phyloP scores from a whole-genome alignment of 1,284 basidiomycete genomes.

The Melampsora occidentalis region DNA sequence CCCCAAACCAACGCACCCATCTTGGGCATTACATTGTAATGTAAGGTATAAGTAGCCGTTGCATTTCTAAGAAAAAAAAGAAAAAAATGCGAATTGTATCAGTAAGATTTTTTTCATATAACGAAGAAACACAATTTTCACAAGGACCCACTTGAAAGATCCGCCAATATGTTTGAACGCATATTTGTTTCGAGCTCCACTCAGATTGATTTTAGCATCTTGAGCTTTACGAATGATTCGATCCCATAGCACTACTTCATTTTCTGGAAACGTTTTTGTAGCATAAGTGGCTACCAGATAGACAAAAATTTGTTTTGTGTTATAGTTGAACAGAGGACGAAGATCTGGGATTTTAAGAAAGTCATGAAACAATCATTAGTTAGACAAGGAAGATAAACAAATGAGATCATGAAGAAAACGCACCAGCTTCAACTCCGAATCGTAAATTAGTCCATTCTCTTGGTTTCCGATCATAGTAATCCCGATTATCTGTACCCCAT shows the following conservation, averaged over 20 bases:
- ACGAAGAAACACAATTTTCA: background rate
- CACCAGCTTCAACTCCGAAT: constrained; percentile 32
- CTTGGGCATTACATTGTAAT: constrained; percentile 87
- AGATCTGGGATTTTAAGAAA: constrained; percentile 61
- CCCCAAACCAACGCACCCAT: constrained; percentile 75
- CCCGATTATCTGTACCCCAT: constrained; percentile 36
- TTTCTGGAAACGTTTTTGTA: constrained; percentile 67
- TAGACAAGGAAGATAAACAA: background rate
- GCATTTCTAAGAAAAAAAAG: constrained; percentile 59
- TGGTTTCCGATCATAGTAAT: constrained; percentile 33
- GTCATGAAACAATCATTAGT: background rate
- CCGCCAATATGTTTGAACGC: constrained; percentile 71
- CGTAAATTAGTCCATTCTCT: constrained; percentile 39
- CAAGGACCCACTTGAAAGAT: constrained; percentile 68
- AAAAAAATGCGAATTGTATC: constrained; percentile 1
- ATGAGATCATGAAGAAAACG: background rate
- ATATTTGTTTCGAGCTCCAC: constrained; percentile 73
- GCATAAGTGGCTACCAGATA: constrained; percentile 76
- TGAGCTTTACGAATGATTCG: constrained; percentile 74
- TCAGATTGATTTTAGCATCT: constrained; percentile 67
- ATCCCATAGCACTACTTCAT: constrained; percentile 86
- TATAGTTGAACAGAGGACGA: constrained; percentile 80
- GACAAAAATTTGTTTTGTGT: constrained; percentile 86
- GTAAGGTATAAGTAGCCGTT: constrained; percentile 69
- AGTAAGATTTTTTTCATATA: constrained; percentile 4